Percentiles rank a stretch among this genome's conserved stretches.
Evolutionary conservation across 805 yeast species (phyloP).

Genomic region (Saccharomycopsis sp.): DNA sequence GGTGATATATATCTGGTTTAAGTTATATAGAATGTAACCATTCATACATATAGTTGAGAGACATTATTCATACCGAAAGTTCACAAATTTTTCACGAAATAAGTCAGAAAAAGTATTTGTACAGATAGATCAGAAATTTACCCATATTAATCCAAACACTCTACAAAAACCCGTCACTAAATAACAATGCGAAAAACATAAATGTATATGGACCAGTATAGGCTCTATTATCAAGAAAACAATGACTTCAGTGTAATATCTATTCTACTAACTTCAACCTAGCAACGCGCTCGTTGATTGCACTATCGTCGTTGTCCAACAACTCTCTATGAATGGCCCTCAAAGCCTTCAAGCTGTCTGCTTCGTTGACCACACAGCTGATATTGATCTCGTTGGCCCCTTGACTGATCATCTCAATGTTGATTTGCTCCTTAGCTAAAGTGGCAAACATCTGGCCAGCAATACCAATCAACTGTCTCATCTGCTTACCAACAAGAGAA

Average conservation of each 20-base stretch:
- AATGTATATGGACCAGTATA: too few relatives aligned
- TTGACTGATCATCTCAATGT: slow-evolving; percentile 97
- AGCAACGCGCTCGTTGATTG: neutral
- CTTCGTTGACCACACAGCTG: slow-evolving; percentile 84
- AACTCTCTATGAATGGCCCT: slow-evolving; percentile 76
- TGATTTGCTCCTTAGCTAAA: slow-evolving; percentile 82
- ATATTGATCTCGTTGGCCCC: slow-evolving; percentile 98
- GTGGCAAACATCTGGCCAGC: slow-evolving; percentile 97
- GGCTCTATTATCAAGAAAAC: neutral
- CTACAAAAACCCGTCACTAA: too few relatives aligned
- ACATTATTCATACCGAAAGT: too few relatives aligned
- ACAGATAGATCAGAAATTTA: neutral
- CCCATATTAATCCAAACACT: neutral
- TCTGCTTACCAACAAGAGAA: slow-evolving; percentile 91
- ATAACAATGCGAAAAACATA: too few relatives aligned
- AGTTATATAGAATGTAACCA: too few relatives aligned
- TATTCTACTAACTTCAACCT: neutral
- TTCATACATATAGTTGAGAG: too few relatives aligned
- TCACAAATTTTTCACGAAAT: too few relatives aligned
- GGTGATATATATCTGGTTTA: too few relatives aligned
- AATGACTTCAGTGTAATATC: too few relatives aligned
- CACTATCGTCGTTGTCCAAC: slow-evolving; percentile 35
- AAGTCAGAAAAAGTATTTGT: neutral
- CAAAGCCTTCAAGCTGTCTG: slow-evolving; percentile 78
- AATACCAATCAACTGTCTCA: slow-evolving; percentile 94